phyloP scores from a whole-genome alignment of 768 basidiomycete species.

The Tricholoma matsutake region DNA sequence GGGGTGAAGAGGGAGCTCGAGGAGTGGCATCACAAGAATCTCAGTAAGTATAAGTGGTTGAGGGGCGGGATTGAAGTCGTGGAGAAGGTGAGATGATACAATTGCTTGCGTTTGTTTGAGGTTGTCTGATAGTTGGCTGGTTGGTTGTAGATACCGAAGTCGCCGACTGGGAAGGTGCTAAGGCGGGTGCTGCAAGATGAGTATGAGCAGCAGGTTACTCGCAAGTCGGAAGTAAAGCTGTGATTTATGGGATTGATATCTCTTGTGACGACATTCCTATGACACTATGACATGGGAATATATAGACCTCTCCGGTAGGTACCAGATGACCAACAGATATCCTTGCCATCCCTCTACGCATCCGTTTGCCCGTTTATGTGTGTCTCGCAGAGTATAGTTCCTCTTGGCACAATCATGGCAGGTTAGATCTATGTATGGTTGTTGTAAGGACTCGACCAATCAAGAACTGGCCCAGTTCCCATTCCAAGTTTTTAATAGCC shows the following conservation, averaged over 20 bases:
- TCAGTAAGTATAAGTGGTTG: conserved; percentile 78
- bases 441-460: no score
- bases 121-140: background rate
- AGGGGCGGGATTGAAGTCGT: conserved; percentile 75
- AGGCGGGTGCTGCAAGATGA: conserved; percentile 60
- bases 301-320: no score
- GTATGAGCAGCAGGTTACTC: conserved; percentile 40
- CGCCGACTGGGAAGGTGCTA: conserved; percentile 70
- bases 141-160: conserved; percentile 62
- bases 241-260: conserved; percentile 10
- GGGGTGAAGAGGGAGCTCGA: conserved; percentile 47
- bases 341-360: no score
- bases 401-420: no score
- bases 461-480: no score
- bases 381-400: no score
- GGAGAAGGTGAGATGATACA: conserved; percentile 44
- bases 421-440: no score
- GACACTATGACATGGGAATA: no score
- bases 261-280: background rate
- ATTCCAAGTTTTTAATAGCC: no score
- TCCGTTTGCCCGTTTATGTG: no score
- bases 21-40: conserved; percentile 55
- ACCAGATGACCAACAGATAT: no score
- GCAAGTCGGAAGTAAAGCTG: conserved; percentile 29
- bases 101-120: conserved; percentile 1